These are phyloP conservation scores for Phytophthora hybrid DNA, from an alignment of 352 stramenopile species.

Conservation along the genomic window DNA sequence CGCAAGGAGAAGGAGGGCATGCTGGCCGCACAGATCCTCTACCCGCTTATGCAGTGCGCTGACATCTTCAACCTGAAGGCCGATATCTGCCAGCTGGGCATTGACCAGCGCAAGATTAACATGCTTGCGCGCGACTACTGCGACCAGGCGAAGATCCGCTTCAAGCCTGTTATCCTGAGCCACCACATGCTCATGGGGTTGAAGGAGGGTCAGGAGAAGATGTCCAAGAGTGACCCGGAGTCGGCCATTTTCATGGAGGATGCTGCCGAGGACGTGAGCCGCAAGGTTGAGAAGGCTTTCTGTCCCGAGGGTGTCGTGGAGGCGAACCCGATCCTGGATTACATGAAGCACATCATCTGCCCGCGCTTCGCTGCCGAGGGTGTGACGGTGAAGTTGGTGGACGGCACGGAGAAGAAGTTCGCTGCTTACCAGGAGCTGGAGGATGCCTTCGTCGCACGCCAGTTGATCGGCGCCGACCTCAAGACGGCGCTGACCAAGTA, in stretches of 20 bases:
- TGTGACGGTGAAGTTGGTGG: constrained; percentile 59
- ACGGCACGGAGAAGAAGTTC: constrained; percentile 86
- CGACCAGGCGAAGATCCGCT: constrained; percentile 94
- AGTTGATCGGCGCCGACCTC: constrained; percentile 94
- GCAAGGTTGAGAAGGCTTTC: constrained; percentile 99
- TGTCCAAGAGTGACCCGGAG: constrained; percentile 99
- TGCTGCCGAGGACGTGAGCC: constrained; percentile 93
- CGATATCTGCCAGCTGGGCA: constrained; percentile 99
- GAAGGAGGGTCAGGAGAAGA: constrained; percentile 99
- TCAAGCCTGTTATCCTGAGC: constrained; percentile 97
- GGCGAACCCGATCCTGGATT: constrained; percentile 97
- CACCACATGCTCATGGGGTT: constrained; percentile 99
- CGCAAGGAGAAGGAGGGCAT: constrained; percentile 92
- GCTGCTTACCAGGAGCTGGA: constrained; percentile 91
- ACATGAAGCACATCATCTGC: constrained; percentile 98
- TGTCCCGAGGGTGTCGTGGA: constrained; percentile 92
- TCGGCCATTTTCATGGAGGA: constrained; percentile 99
- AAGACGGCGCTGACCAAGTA: constrained; percentile 93
- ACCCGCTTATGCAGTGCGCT: constrained; percentile 99
- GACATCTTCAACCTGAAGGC: constrained; percentile 99
- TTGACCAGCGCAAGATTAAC: constrained; percentile 99
- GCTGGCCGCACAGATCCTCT: constrained; percentile 96
- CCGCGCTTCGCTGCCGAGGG: constrained; percentile 65
- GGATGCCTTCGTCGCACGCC: constrained; percentile 88
- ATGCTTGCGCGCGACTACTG: constrained; percentile 99